Base-by-base conservation (phyloP, 306 rosid genomes). In the Ziziphus jujuba region DNA sequence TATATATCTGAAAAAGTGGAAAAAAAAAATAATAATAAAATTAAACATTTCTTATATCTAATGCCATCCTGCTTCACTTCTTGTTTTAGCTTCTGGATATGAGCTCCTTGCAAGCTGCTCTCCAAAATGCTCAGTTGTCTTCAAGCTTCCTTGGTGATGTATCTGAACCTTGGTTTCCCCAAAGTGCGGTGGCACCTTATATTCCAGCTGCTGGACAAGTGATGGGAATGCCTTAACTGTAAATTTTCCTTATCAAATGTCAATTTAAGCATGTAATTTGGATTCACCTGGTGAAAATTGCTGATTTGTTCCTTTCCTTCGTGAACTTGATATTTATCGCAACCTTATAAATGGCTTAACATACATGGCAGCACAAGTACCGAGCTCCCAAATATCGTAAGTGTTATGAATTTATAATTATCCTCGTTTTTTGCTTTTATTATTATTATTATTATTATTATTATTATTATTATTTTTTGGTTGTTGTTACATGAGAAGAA, bases 151-250 rank as follows among this genome's bases (percentile, higher is more conserved):
- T 75, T 59, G 82, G 71, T 56, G 90, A 75, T 79, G 72, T 78
- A 43, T 70, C 87, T 72, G 87, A 85, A 68, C 78, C 96, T 56
- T 92, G 98, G 96, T 84, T 87, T 59, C 82, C 95, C 6, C 87
- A 82, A 75, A 87, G 77, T 72, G 55, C 84, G 44, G 75, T 24
- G 63, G 19, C 77, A 24, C 81, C 97, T 5, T 87, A 74, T 77
- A 67, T 83, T 65, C 80, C 91, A 21, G 65, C 85, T 56, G 69
- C 85, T 22, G 97, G 88, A 67, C 35, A 17, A 9, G n/a, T 49
- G 35, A 49, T 17, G 19, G 28, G 38, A 71, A 31, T 56, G 19
- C 47, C 35, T 2, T 25, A 20, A 7, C 61, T 6, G n/a, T n/a
- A n/a, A n/a, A n/a, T n/a, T n/a, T n/a, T n/a, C n/a, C n/a, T n/a